Evolutionary conservation across 2,329 filamentous ascomycete genomes (phyloP).

Genomic region (Trichoderma afroharzianum): DNA sequence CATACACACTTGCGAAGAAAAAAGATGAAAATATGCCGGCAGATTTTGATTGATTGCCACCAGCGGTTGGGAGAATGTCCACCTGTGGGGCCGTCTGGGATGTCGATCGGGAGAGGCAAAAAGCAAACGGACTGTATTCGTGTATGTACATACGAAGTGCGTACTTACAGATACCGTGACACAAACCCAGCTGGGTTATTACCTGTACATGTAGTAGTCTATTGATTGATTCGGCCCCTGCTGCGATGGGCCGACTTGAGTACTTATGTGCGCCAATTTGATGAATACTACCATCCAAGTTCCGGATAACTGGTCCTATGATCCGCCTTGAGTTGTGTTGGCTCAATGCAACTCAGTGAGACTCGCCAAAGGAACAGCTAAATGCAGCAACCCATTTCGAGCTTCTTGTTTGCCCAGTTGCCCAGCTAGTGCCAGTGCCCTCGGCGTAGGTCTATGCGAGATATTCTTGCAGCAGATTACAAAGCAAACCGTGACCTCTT

Average conservation of each 20-base stretch:
- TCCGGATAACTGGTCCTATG: neutral
- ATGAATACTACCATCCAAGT: neutral
- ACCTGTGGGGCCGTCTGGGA: neutral
- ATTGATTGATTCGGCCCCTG: neutral
- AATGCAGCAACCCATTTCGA: neutral
- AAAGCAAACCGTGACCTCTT: neutral
- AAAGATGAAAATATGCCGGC: neutral
- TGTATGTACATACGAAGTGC: neutral
- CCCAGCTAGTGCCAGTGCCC: neutral
- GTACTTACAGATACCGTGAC: neutral
- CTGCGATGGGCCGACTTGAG: neutral
- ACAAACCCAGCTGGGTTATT: neutral
- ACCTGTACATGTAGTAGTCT: neutral
- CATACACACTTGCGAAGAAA: neutral
- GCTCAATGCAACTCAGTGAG: neutral
- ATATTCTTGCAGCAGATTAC: neutral
- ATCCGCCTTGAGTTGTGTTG: neutral
- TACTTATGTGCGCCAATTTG: neutral
- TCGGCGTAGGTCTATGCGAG: neutral
- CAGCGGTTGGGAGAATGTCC: neutral
- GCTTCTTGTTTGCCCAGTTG: neutral
- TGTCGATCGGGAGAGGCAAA: neutral
- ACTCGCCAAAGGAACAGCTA: neutral
- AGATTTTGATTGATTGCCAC: neutral
- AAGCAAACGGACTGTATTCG: neutral